Evolutionary conservation across 2,329 filamentous ascomycete genomes (phyloP).

Genomic region (Aspergillus sp.): DNA sequence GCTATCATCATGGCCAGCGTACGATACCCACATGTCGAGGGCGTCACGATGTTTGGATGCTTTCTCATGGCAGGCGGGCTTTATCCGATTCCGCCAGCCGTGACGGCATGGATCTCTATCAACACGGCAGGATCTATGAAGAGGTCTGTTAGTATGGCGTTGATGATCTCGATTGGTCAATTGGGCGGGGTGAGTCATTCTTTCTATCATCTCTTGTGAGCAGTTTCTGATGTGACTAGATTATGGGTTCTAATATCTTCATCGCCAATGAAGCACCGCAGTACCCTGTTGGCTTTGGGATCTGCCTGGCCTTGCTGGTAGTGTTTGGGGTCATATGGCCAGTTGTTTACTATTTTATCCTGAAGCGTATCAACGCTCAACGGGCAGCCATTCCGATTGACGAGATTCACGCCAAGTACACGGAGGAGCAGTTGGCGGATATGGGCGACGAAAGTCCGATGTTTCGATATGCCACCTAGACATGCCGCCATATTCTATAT

Average conservation of each 20-base stretch:
- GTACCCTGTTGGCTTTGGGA: not conserved
- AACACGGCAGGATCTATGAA: not conserved
- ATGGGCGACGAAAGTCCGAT: not conserved
- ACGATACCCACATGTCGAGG: not conserved
- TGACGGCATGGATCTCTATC: not conserved
- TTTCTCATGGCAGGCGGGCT: not conserved
- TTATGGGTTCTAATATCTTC: conserved; percentile 4
- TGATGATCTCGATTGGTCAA: not conserved
- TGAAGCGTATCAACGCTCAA: not conserved
- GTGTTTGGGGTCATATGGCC: not conserved
- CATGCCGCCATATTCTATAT: too few relatives aligned
- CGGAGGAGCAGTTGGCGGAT: not conserved
- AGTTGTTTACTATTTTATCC: not conserved
- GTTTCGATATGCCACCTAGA: not conserved
- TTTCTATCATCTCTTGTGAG: not conserved
- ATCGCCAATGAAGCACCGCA: conserved; percentile 2
- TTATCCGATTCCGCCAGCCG: not conserved
- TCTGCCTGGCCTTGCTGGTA: not conserved
- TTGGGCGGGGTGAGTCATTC: not conserved
- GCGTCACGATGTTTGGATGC: not conserved
- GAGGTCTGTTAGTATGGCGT: not conserved
- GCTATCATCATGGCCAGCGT: not conserved
- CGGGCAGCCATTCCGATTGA: not conserved
- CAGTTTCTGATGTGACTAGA: not conserved
- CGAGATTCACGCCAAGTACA: not conserved